phyloP scores from a whole-genome alignment of 2,329 filamentous ascomycete genomes.

The Aspergillus sp. region DNA sequence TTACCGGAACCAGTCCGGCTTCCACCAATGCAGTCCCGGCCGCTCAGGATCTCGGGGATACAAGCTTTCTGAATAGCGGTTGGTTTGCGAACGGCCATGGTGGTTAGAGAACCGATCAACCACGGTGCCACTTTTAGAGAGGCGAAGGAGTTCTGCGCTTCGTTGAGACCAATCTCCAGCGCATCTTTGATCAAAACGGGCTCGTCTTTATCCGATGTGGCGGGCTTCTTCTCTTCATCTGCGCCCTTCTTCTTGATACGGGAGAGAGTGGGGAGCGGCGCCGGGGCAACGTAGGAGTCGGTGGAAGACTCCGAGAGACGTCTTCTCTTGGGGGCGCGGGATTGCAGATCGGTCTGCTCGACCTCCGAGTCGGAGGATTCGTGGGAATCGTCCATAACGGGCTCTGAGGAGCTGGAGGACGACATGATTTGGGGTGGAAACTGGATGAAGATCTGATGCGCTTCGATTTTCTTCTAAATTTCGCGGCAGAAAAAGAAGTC shows the following conservation, averaged over 20 bases:
- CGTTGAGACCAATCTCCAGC: slow-evolving; percentile 46
- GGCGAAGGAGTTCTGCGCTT: slow-evolving; percentile 62
- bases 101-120: slow-evolving; percentile 77
- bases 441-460: slow-evolving; percentile 12
- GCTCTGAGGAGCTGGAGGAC: slow-evolving; percentile 24
- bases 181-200: slow-evolving; percentile 45
- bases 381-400: slow-evolving; percentile 23
- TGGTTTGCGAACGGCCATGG: slow-evolving; percentile 80
- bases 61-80: slow-evolving; percentile 91
- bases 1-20: slow-evolving; percentile 96
- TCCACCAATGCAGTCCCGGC: slow-evolving; percentile 91
- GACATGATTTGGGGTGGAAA: slow-evolving; percentile 31
- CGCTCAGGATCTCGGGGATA: slow-evolving; percentile 89
- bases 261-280: slow-evolving; percentile 41
- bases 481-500: slow-evolving; percentile 38
- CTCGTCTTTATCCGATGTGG: slow-evolving; percentile 28
- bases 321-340: slow-evolving; percentile 41
- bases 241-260: slow-evolving; percentile 44
- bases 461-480: slow-evolving; percentile 31
- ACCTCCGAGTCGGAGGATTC: slow-evolving; percentile 19
- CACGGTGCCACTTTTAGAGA: slow-evolving; percentile 76
- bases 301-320: slow-evolving; percentile 41
- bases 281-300: slow-evolving; percentile 35
- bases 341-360: slow-evolving; percentile 25
- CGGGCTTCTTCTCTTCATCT: slow-evolving; percentile 18